phyloP scores from a whole-genome alignment of 306 rosid species.

The Oemleria cerasiformis region DNA sequence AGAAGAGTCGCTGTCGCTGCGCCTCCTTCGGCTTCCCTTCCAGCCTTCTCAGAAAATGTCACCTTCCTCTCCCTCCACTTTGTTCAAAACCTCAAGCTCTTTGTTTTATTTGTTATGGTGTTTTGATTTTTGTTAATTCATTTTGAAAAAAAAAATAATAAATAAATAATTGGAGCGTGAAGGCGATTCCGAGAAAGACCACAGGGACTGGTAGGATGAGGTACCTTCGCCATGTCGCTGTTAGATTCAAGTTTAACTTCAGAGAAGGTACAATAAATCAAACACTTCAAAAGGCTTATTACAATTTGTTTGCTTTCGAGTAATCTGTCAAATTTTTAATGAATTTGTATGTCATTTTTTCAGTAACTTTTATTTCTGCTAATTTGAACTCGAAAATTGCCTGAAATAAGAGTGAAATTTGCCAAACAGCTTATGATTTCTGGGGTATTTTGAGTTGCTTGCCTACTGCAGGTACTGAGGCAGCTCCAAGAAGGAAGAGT shows the following conservation, averaged over 20 bases:
- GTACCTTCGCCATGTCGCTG: constrained; percentile 5
- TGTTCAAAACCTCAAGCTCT: too few species aligned
- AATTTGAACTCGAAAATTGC: too few species aligned
- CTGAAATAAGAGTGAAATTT: too few species aligned
- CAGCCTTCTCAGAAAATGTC: constrained; percentile 10
- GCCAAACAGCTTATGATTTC: neutral
- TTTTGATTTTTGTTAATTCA: neutral
- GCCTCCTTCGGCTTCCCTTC: constrained; percentile 21
- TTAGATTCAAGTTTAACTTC: constrained; percentile 1
- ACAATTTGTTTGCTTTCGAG: neutral
- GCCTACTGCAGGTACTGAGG: neutral
- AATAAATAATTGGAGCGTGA: constrained; percentile 1
- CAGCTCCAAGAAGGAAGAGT: constrained; percentile 8
- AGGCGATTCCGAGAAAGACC: constrained; percentile 7
- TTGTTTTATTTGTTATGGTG: neutral
- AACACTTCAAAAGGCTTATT: neutral
- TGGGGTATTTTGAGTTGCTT: too few species aligned
- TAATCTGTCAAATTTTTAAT: too few species aligned
- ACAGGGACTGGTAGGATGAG: constrained; percentile 9
- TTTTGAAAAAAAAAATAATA: neutral
- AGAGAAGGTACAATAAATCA: neutral
- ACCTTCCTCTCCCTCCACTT: neutral
- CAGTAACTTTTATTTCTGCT: too few species aligned
- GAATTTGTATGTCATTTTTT: too few species aligned
- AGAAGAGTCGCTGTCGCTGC: constrained; percentile 23